A percentile compares a stretch with the other conserved stretches of the same genome.
Conservation (phyloP, 164 flowering plant species). For the Echeveria elegans region DNA sequence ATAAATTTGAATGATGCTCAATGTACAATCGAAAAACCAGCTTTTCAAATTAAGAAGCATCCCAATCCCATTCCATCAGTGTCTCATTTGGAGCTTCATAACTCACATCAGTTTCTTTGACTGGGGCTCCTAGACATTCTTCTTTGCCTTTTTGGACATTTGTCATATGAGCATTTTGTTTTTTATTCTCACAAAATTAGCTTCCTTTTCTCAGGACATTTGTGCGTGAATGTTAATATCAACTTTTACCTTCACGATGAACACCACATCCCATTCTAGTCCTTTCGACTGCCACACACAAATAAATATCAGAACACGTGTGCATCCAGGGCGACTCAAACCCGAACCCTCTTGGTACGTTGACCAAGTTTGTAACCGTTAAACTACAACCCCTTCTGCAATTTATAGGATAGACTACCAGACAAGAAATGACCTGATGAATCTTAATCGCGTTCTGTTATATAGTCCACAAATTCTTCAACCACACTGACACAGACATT, state of each 20-base stretch:
- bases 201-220: conserved; percentile 23
- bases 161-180: conserved; percentile 9
- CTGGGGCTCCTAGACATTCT: conserved; percentile 13
- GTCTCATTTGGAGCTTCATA: conserved; percentile 22
- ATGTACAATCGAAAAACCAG: conserved; percentile 19
- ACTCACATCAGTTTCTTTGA: conserved; percentile 19
- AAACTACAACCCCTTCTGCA: too few species aligned
- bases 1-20: neutral
- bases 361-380: too few species aligned
- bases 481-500: conserved; percentile 49
- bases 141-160: conserved; percentile 12
- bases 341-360: too few species aligned
- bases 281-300: conserved; percentile 77
- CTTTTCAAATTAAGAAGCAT: conserved; percentile 60
- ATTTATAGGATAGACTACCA: neutral
- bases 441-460: conserved; percentile 67
- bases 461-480: conserved; percentile 57
- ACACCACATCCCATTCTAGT: conserved; percentile 91
- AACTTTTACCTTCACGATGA: conserved; percentile 74
- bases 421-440: conserved; percentile 67
- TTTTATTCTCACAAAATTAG: conserved; percentile 10
- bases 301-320: conserved; percentile 1
- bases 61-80: conserved; percentile 25
- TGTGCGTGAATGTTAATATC: conserved; percentile 24
- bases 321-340: too few species aligned